Base-by-base conservation (phyloP, 176 grass and related monocot species). In the Lolium multiflorum region DNA sequence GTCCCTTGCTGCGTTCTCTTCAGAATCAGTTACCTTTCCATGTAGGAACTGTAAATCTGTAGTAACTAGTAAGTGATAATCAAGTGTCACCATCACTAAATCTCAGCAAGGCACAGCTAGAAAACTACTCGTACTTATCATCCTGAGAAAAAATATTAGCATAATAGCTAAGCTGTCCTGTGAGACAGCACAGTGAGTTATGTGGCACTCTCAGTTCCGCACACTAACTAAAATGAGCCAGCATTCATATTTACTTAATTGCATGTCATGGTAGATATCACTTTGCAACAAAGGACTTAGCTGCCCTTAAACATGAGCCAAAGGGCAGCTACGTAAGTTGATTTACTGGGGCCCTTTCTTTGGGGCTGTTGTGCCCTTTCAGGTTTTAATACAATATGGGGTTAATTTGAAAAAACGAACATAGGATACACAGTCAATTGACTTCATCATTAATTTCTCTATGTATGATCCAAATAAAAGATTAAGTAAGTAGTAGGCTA, bases 191-290 rank as follows among this genome's bases (percentile, higher is more conserved):
- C 31, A 6, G 9, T 72, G 39, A 22, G 26, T 88, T 62, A 44
- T 51, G 9, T 51, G 21, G 10, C n/a, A 75, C 28, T 50, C 35
- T 51, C 38, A 39, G 39, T 83, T 78, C 58, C 21, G 43, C 22
- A 18, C 44, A 61, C 43, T n/a, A 66, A 78, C 31, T 39, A 61
- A 13, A 78, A 63, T 63, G 43, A 52, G 11, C 4, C 6, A 31
- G 6, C 24, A 22, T 81, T 9, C 62, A 65, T 88, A 54, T 9
- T 38, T 20, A 85, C 44, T 25, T 86, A 28, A 61, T 88, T 22
- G 15, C 51, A 61, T 71, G 20, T 59, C 9, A 52, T 26, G 11
- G 7, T 20, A 77, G 18, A 9, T 70, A 78, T 44, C 80, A 11
- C 49, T 57, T 15, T 51, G 20, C 43, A 65, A 60, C 10, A 71